These are phyloP conservation scores for Arabidopsis arenosa DNA, from an alignment of 345 rosid genomes.

Conservation along the genomic window DNA sequence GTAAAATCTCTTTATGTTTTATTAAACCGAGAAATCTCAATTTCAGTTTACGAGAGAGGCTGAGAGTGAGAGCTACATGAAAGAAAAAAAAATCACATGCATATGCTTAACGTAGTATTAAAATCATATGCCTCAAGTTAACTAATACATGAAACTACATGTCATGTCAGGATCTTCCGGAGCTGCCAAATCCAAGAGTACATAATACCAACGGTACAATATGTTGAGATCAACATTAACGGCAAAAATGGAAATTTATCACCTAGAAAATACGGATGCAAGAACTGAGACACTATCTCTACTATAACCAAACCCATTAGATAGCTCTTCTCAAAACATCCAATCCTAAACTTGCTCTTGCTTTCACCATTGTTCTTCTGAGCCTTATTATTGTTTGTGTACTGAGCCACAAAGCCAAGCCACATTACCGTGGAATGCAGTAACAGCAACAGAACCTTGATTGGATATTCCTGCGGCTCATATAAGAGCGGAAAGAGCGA, in stretches of 20 bases:
- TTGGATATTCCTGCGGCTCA: slow-evolving; percentile 81
- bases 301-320: slow-evolving; percentile 66
- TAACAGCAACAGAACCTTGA: slow-evolving; percentile 73
- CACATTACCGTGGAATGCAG: slow-evolving; percentile 62
- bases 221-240: slow-evolving; percentile 73
- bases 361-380: slow-evolving; percentile 34
- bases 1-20: background rate
- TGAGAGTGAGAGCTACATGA: too few species aligned
- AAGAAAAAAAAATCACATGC: background rate
- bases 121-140: background rate
- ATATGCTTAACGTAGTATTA: background rate
- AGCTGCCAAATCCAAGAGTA: slow-evolving; percentile 97
- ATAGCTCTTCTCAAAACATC: slow-evolving; percentile 57
- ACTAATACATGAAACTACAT: background rate
- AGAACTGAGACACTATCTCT: slow-evolving; percentile 74
- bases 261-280: slow-evolving; percentile 72
- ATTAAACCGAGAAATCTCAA: too few species aligned
- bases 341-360: slow-evolving; percentile 51
- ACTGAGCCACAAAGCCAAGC: slow-evolving; percentile 57
- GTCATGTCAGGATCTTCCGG: slow-evolving; percentile 44
- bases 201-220: slow-evolving; percentile 66
- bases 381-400: slow-evolving; percentile 26
- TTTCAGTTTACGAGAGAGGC: too few species aligned
- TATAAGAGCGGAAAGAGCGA: slow-evolving; percentile 86
- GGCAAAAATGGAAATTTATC: slow-evolving; percentile 77